phyloP scores from a whole-genome alignment of 345 rosid species.

The Hypericum androsaemum region DNA sequence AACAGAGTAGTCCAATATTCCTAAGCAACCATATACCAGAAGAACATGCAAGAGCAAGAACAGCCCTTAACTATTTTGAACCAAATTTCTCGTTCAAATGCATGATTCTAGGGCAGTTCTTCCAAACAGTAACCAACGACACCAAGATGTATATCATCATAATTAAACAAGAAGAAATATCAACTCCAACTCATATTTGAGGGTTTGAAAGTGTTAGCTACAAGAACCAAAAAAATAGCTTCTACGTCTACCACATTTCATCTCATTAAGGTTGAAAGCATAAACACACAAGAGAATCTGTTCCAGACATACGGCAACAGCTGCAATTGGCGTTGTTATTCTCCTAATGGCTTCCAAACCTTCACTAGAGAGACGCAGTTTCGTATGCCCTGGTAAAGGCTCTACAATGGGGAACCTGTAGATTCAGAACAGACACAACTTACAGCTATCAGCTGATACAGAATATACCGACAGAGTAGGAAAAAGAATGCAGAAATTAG shows the following conservation, averaged over 20 bases:
- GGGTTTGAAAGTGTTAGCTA: background rate
- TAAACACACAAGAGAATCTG: slow-evolving; percentile 20
- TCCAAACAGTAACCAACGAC: no score
- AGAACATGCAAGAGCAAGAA: no score
- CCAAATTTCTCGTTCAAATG: no score
- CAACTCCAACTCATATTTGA: no score
- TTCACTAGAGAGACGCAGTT: slow-evolving; percentile 83
- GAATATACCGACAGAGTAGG: background rate
- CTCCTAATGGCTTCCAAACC: slow-evolving; percentile 84
- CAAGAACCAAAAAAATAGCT: background rate
- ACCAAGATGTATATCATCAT: no score
- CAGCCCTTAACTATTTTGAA: no score
- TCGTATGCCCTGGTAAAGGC: slow-evolving; percentile 95
- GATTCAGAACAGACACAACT: background rate
- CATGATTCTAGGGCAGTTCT: no score
- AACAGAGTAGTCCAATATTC: no score
- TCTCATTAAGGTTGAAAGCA: slow-evolving; percentile 9
- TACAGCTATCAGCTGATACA: background rate
- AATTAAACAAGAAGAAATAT: no score
- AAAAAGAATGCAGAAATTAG: no score
- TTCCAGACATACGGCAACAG: slow-evolving; percentile 73
- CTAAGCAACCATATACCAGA: no score
- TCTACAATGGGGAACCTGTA: slow-evolving; percentile 85
- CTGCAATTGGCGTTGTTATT: slow-evolving; percentile 79
- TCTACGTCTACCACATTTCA: background rate